Conservation (phyloP, 225 moss, liverwort and hornwort genomes). For the Marchantia paleacea region DNA sequence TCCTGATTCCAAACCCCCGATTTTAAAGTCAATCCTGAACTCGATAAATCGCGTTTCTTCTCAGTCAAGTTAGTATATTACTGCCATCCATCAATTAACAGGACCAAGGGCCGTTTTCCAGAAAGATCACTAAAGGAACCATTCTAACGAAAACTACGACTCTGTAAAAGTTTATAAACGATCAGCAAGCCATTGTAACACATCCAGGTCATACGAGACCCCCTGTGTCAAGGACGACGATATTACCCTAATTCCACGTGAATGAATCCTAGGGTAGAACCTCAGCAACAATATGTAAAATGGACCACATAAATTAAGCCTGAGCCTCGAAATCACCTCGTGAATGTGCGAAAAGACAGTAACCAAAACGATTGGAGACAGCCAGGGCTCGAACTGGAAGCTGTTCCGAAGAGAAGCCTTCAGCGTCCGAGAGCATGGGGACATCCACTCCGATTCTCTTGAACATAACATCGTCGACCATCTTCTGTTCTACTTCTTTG, state of each 20-base stretch:
- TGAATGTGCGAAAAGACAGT: conserved; percentile 62
- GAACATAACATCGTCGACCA: conserved; percentile 57
- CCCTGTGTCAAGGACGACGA: too few relatives aligned
- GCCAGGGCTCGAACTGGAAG: conserved; percentile 66
- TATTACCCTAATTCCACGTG: too few relatives aligned
- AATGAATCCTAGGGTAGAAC: not conserved
- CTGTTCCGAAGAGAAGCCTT: conserved; percentile 32
- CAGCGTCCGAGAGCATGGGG: conserved; percentile 44
- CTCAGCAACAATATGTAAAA: not conserved
- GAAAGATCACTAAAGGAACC: too few relatives aligned
- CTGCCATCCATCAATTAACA: not conserved
- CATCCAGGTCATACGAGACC: too few relatives aligned
- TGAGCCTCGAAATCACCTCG: conserved; percentile 39
- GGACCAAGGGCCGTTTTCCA: not conserved
- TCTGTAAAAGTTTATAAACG: not conserved
- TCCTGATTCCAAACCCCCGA: conserved; percentile 44
- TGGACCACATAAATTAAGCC: not conserved
- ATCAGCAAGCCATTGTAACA: not conserved
- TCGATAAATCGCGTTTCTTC: not conserved
- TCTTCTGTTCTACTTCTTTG: conserved; percentile 35
- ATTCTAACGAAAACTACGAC: not conserved
- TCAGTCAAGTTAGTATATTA: not conserved
- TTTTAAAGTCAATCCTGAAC: not conserved
- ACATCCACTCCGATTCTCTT: conserved; percentile 83
- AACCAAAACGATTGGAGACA: conserved; percentile 80